Evolutionary conservation across 768 basidiomycete genomes (phyloP), one percentile per base, ranked within the genome.

Genomic region (Clitopilus hobsonii): DNA sequence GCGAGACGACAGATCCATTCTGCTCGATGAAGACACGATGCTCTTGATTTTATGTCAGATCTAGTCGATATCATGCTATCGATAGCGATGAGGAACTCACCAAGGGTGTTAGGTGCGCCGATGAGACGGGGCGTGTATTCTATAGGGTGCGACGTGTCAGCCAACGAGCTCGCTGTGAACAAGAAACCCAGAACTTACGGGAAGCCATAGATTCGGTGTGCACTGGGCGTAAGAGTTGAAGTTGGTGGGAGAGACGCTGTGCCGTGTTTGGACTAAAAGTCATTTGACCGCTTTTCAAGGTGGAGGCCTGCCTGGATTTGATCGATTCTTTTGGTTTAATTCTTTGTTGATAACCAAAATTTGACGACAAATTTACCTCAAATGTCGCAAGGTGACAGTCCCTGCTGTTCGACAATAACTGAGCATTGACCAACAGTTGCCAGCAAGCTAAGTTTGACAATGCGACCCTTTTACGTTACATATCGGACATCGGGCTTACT

Each of bases 11-110:
- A 53, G 82, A 80, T 63, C 89, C 88, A 64, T 90, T 88, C 67
- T 91, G 88, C 72, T 98, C 95, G 74, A 94, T 85, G 82, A 74
- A 99, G 56, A 96, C 88, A 61, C 96, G 89, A 77, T 98, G 93
- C 64, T 98, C 97, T 98, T 48, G 32, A 50, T 52, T 8, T 45
- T 8, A 4, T 20, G n/a, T 45, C 22, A 45, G 41, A 45, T 45
- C 41, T 45, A 10, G 41, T 20, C 57, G 63, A 60, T 55, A 20
- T 36, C 32, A n/a, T 20, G 28, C 32, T 28, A 52, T 54, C 55
- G 29, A 27, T 20, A 56, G 51, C 55, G 48, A 59, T 16, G 57
- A 55, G 50, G 67, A 45, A 45, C 77, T 60, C 63, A 97, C 96
- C 96, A 63, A 98, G 85, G 55, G 96, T 98, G 81, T 98, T 90